These are phyloP conservation scores for Diaporthe velutina DNA, from an alignment of 2,329 filamentous ascomycete genomes.

Conservation along the genomic window DNA sequence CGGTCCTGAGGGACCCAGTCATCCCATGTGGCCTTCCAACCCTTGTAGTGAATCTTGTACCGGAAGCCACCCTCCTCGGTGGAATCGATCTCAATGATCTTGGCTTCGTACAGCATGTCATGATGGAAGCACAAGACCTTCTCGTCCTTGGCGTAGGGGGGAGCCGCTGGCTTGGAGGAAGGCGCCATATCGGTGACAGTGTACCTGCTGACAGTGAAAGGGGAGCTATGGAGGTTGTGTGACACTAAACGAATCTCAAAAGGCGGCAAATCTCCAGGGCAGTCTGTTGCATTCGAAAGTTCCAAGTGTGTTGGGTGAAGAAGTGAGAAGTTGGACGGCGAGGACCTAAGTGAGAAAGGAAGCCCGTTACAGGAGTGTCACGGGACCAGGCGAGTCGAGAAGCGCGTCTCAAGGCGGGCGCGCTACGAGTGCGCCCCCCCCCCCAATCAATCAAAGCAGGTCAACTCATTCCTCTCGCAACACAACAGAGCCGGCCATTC, in stretches of 20 bases:
- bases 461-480: not conserved
- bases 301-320: not conserved
- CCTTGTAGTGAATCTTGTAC: constrained; percentile 98
- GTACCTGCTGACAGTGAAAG: not conserved
- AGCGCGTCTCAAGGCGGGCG: constrained; percentile 36
- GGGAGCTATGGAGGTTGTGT: not conserved
- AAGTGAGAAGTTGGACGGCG: not conserved
- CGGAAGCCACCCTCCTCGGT: constrained; percentile 81
- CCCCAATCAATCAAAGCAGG: constrained; percentile 15
- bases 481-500: not conserved
- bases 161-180: constrained; percentile 56
- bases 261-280: not conserved
- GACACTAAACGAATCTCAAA: not conserved
- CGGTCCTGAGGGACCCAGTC: constrained; percentile 97
- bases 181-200: constrained; percentile 50
- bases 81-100: constrained; percentile 83
- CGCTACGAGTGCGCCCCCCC: constrained; percentile 17
- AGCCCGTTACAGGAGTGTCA: constrained; percentile 33
- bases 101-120: constrained; percentile 97
- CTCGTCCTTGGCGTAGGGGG: constrained; percentile 81
- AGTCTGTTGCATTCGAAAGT: not conserved
- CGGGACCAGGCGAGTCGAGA: constrained; percentile 38
- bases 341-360: constrained; percentile 22
- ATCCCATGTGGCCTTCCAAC: constrained; percentile 99
- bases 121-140: constrained; percentile 97